These are phyloP conservation scores for Dactylonectria macrodidyma DNA, from an alignment of 2,329 filamentous ascomycete species.

Conservation along the genomic window DNA sequence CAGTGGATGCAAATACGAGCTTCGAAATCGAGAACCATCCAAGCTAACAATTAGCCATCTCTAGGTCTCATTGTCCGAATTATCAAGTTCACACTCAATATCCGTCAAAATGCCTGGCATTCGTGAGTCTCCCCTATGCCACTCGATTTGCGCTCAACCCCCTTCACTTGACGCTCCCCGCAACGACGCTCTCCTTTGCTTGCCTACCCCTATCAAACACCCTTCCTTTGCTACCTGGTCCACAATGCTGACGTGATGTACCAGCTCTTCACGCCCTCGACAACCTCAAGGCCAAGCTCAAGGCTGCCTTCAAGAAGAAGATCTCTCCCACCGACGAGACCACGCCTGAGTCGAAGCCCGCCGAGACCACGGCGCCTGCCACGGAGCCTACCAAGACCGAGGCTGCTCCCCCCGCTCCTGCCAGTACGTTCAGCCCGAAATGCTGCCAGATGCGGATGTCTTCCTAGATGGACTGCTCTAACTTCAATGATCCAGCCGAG, in stretches of 20 bases:
- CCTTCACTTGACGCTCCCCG: background rate
- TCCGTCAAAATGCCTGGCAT: slow-evolving; percentile 65
- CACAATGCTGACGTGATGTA: slow-evolving; percentile 21
- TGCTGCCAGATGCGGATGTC: slow-evolving; percentile 19
- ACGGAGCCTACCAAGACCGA: slow-evolving; percentile 56
- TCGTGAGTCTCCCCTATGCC: slow-evolving; percentile 59
- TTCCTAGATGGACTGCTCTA: slow-evolving; percentile 23
- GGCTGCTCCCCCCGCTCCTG: slow-evolving; percentile 50
- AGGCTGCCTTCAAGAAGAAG: slow-evolving; percentile 67
- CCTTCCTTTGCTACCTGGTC: background rate
- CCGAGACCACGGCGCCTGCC: slow-evolving; percentile 44
- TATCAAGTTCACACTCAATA: slow-evolving; percentile 1
- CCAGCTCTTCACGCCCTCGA: slow-evolving; percentile 66
- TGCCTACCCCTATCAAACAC: too few species aligned
- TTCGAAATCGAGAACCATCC: background rate
- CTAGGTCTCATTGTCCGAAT: slow-evolving; percentile 17
- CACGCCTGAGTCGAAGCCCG: slow-evolving; percentile 45
- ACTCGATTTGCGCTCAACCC: background rate
- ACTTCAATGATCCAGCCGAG: slow-evolving; percentile 41
- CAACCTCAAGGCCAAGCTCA: slow-evolving; percentile 71
- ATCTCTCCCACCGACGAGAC: slow-evolving; percentile 25
- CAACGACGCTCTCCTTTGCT: background rate
- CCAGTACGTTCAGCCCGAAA: slow-evolving; percentile 46
- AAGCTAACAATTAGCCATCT: slow-evolving; percentile 33
- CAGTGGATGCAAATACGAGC: slow-evolving; percentile 1